Evolutionary conservation across 768 basidiomycete species (phyloP), one percentile per base, ranked within the genome.

Genomic region (Pleurotus citrinopileatus): DNA sequence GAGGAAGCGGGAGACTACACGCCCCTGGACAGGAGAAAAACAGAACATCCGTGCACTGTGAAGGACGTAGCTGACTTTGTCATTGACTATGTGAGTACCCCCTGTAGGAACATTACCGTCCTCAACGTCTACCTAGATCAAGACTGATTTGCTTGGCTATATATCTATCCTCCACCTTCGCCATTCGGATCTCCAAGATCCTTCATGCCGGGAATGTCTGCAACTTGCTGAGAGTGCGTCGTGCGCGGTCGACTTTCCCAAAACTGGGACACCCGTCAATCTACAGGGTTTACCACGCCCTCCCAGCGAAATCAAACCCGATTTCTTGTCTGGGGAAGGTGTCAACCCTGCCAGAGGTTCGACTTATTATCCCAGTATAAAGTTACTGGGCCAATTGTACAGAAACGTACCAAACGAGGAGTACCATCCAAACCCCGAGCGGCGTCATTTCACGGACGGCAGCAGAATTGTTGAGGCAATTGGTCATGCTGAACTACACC

Each of bases 221-320:
- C 59, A 28, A 37, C 63, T 81, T 9, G 80, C 80, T 1, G 67
- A 74, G 55, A 60, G 71, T 1, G 77, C 77, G 4, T 76, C 75
- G 0, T 72, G 75, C 52, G 78, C 78, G 3, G 78, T 79, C 1
- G 78, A 79, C 61, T 79, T 75, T 42, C 71, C 67, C 0, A 79
- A 80, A 52, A 73, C 70, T 3, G 78, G 78, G 3, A 68, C 70
- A 1, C 61, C 77, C 13, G 79, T 79, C 27, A 59, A 53, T 42
- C 68, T 70, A 45, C 54, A 50, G 22, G 55, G 63, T 22, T 58
- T 79, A 1, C 78, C 79, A 1, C 63, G 15, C 55, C 56, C 59
- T 2, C 26, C 61, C 13, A 46, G 34, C 8, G 53, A 56, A 5
- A 48, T 56, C 4, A 71, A 61, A 52, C 79, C 78, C 2, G 78